Base-by-base conservation (phyloP, 768 basidiomycete species). In the Tephrocybe sp. region DNA sequence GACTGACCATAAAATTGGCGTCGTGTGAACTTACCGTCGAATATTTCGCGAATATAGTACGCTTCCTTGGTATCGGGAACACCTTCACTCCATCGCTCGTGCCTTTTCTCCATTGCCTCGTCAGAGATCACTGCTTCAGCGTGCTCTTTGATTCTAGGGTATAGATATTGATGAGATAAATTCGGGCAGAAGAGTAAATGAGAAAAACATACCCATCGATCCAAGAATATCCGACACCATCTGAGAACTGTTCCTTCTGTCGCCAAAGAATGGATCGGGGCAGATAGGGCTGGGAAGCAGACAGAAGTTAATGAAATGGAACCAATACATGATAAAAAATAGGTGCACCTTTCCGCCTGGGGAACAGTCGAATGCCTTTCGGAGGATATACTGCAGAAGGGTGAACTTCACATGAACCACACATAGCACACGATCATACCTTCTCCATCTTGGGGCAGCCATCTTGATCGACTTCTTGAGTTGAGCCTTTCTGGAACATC, bases 161-260 rank as follows among this genome's bases (percentile, higher is more conserved):
- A 51, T 47, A 33, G 16, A 44, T 27, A 25, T 54, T 13, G 23
- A 52, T 44, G 24, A 47, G 40, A 49, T 49, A 10, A 41, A 15
- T 16, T 21, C 21, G 7, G 23, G 37, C 21, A 9, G n/a, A 7
- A 8, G 11, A n/a, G 29, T 16, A 52, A 22, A 45, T 24, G 37
- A 21, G 27, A 34, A 19, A 34, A 25, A 56, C 78, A 36, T 60
- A 89, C 89, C 94, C 92, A 61, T 98, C 94, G 62, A 98, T 98
- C 94, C 95, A 97, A 25, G 93, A 94, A 70, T 97, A 97, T 25
- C 95, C 94, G 47, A 97, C 94, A 46, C 97, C 97, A 61, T 99
- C 97, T 1, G 94, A 97, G 73, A 99, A 99, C 61, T 98, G 94
- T 70, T 99, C 97, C 67, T 99, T 99, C 67, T 99, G 97, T 49